Evolutionary conservation across 768 basidiomycete genomes (phyloP), one percentile per base, ranked within the genome.

Genomic region (Mycena maculata): DNA sequence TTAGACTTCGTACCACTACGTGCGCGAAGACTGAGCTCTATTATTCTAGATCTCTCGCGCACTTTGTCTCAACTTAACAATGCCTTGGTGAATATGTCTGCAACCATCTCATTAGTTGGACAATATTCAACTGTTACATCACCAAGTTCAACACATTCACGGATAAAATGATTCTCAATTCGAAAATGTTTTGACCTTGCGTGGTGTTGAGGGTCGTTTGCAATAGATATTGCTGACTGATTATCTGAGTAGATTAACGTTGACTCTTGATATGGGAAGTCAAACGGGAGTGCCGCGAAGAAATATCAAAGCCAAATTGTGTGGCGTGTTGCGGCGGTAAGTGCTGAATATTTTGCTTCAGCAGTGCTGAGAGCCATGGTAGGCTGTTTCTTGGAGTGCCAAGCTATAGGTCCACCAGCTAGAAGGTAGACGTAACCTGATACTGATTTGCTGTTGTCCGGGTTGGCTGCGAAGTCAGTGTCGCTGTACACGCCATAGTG

Each of bases 11-110:
- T 47, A 23, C 45, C 45, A 47, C 45, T 47, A 9, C 22, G 45
- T 47, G 45, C 45, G 45, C 45, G 45, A 47, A 47, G 45, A 47
- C 45, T 23, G 45, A 47, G 45, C 23, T 47, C 18, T 47, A 47
- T n/a, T 18, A 41, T 41, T 41, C 8, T 41, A 7, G 8, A 41
- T 7, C 39, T 41, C 39, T 41, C 33, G 33, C 33, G 33, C 33
- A 36, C 33, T n/a, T 25, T 30, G 31, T 33, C 50, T 52, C 50
- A 53, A 31, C 12, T 12, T 53, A 41, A 33, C 38, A 52, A n/a
- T n/a, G n/a, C n/a, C 44, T 23, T 45, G 16, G 44, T 45, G 16
- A 45, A 23, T 20, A 45, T 45, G 44, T 45, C 44, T 45, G 44
- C 44, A 23, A 45, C 20, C 44, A 45, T 45, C 20, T 45, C 44